A percentile compares a stretch with the other conserved stretches of the same genome.
phyloP scores from a whole-genome alignment of 2,329 filamentous ascomycete species.

The Aspergillus sp. region DNA sequence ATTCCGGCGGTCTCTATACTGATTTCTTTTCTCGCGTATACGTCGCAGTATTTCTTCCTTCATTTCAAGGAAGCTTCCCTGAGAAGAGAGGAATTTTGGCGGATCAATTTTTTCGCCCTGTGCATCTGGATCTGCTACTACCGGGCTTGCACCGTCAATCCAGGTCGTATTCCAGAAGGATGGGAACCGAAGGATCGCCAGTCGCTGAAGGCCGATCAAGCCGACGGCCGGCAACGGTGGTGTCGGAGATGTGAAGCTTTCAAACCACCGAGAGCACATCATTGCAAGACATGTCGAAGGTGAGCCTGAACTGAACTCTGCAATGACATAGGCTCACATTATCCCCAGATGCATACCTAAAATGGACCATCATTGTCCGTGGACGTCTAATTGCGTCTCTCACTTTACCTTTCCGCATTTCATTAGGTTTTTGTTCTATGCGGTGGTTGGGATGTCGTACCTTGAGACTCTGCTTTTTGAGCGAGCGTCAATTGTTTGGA shows the following conservation, averaged over 20 bases:
- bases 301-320: conserved; percentile 29
- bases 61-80: conserved; percentile 60
- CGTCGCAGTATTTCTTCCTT: conserved; percentile 63
- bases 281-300: conserved; percentile 67
- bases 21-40: conserved; percentile 63
- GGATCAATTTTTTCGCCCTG: conserved; percentile 59
- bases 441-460: conserved; percentile 61
- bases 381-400: conserved; percentile 69
- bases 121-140: conserved; percentile 64
- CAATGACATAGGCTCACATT: background rate
- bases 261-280: conserved; percentile 67
- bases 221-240: conserved; percentile 52
- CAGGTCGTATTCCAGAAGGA: conserved; percentile 57
- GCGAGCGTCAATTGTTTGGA: conserved; percentile 59
- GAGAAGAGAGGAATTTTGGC: conserved; percentile 52
- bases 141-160: conserved; percentile 62
- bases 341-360: conserved; percentile 62
- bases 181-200: conserved; percentile 37
- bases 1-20: conserved; percentile 58
- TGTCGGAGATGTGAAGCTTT: conserved; percentile 65
- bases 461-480: conserved; percentile 60
- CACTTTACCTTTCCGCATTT: conserved; percentile 69
- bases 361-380: conserved; percentile 71
- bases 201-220: conserved; percentile 26
- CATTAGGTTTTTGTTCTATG: conserved; percentile 65